phyloP scores from a whole-genome alignment of 768 basidiomycete genomes.

The Termitomyces sp. region DNA sequence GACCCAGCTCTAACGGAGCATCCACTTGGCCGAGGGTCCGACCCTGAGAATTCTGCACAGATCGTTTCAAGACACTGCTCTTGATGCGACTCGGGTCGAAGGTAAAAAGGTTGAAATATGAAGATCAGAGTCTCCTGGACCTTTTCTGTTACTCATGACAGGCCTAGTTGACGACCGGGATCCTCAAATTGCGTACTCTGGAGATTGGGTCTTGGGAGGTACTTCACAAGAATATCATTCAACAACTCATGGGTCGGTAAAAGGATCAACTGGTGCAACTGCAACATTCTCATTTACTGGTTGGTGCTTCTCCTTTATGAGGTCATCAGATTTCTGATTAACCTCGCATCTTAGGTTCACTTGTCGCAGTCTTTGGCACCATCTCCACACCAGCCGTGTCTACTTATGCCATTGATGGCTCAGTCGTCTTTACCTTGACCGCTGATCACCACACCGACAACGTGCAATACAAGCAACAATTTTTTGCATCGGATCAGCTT shows the following conservation, averaged over 20 bases:
- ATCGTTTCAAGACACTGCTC: no score
- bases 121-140: no score
- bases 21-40: no score
- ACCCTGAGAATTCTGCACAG: no score
- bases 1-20: no score
- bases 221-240: constrained; percentile 4
- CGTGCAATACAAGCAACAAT: constrained; percentile 9
- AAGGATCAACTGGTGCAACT: neutral
- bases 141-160: no score
- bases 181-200: constrained; percentile 8
- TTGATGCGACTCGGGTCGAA: no score
- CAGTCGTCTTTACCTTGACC: neutral
- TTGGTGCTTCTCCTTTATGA: neutral
- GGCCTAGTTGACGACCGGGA: constrained; percentile 15
- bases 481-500: constrained; percentile 16
- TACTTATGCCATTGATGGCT: constrained; percentile 8
- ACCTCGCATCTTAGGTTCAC: constrained; percentile 3
- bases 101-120: no score
- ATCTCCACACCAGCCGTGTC: constrained; percentile 6
- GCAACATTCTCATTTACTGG: constrained; percentile 15
- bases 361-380: constrained; percentile 14
- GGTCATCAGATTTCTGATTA: no score
- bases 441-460: neutral
- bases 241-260: constrained; percentile 9
- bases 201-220: constrained; percentile 10